A percentile compares a stretch with the other conserved stretches of the same genome.
phyloP scores from a whole-genome alignment of 352 stramenopile genomes.

The Achlya hypogyna region DNA sequence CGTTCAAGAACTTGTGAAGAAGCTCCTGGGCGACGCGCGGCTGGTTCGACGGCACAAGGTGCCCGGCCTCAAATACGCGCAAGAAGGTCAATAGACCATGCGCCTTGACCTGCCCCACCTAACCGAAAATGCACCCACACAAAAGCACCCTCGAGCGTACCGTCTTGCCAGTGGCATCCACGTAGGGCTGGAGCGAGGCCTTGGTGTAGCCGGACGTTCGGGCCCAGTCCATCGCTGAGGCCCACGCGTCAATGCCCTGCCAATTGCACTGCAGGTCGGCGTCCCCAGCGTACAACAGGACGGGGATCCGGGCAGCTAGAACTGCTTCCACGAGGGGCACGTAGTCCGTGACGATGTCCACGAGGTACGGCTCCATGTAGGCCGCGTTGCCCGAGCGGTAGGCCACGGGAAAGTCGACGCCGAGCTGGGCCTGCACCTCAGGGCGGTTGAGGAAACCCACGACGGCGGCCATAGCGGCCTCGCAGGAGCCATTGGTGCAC shows the following conservation, averaged over 20 bases:
- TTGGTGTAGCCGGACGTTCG: not conserved
- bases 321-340: not conserved
- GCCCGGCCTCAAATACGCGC: slow-evolving; percentile 89
- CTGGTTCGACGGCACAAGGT: slow-evolving; percentile 95
- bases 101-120: slow-evolving; percentile 39
- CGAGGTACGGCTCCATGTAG: not conserved
- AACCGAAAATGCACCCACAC: not conserved
- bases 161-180: not conserved
- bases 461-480: not conserved
- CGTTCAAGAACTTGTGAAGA: slow-evolving; percentile 79
- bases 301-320: slow-evolving; percentile 23
- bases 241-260: slow-evolving; percentile 4
- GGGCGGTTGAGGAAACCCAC: not conserved
- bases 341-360: slow-evolving; percentile 1
- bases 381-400: not conserved
- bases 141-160: not conserved
- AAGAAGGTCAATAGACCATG: slow-evolving; percentile 84
- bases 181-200: not conserved
- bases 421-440: not conserved
- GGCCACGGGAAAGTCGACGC: not conserved
- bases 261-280: slow-evolving; percentile 15
- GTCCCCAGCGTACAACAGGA: slow-evolving; percentile 13
- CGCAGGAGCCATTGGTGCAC: not conserved
- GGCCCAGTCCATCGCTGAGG: not conserved
- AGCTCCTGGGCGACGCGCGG: slow-evolving; percentile 87